Conservation (phyloP, 306 rosid species). For the Morella rubra region DNA sequence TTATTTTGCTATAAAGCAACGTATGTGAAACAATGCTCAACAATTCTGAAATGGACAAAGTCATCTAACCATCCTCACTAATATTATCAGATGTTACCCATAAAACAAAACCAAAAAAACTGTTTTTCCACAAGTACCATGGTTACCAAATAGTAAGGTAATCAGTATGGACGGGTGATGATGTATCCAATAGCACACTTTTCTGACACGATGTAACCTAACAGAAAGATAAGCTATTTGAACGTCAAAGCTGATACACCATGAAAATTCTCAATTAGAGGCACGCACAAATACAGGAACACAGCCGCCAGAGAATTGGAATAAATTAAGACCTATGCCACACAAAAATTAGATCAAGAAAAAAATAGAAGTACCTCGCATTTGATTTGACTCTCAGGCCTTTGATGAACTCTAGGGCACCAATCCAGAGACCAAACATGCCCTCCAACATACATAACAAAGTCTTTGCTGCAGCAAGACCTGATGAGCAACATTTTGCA, state of each 20-base stretch:
- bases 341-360: conserved; percentile 2
- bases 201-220: too few species aligned
- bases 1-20: too few species aligned
- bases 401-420: conserved; percentile 74
- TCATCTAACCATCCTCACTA: too few species aligned
- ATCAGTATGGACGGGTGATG: too few species aligned
- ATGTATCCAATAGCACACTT: too few species aligned
- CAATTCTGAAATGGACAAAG: too few species aligned
- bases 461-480: conserved; percentile 59
- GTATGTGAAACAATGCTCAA: too few species aligned
- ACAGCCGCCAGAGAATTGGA: neutral
- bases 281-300: neutral
- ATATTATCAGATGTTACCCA: too few species aligned
- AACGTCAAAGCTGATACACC: neutral
- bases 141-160: too few species aligned
- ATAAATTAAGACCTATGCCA: neutral
- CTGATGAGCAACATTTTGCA: conserved; percentile 24
- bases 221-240: neutral
- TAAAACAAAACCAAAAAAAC: too few species aligned
- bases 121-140: too few species aligned
- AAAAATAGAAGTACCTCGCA: conserved; percentile 64
- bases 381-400: conserved; percentile 46
- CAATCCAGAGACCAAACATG: conserved; percentile 91
- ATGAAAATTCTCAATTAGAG: neutral
- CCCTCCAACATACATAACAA: conserved; percentile 87